Conservation (phyloP, 164 flowering plant genomes). For the Platanus orientalis region DNA sequence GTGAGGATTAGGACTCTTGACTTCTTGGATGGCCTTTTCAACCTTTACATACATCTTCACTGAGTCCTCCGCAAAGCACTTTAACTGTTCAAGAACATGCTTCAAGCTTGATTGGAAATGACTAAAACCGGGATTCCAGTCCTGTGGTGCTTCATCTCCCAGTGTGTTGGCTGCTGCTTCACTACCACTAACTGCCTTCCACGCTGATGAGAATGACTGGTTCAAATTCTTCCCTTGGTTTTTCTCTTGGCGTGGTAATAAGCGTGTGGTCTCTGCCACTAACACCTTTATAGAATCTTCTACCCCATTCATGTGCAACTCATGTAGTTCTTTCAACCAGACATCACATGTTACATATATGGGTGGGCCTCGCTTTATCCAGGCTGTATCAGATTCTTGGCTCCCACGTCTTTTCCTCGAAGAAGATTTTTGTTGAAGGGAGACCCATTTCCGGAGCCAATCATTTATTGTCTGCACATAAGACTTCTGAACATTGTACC, state of each 20-base stretch:
- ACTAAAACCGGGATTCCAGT: constrained; percentile 44
- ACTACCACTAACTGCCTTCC: constrained; percentile 20
- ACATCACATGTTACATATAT: constrained; percentile 62
- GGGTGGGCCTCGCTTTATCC: constrained; percentile 62
- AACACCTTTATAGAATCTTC: constrained; percentile 52
- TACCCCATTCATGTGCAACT: constrained; percentile 43
- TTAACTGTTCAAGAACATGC: constrained; percentile 51
- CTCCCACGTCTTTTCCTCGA: constrained; percentile 42
- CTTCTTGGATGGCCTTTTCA: constrained; percentile 33
- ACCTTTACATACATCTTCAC: constrained; percentile 54
- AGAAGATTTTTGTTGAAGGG: constrained; percentile 32
- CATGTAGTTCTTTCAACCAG: constrained; percentile 57
- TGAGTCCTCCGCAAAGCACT: constrained; percentile 52
- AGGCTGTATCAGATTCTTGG: constrained; percentile 24
- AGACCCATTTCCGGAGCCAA: constrained; percentile 79
- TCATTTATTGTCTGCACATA: constrained; percentile 59
- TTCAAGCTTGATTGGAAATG: constrained; percentile 50
- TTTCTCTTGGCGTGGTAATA: constrained; percentile 74
- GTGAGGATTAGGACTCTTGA: constrained; percentile 31
- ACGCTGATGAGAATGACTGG: constrained; percentile 14
- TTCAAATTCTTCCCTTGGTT: constrained; percentile 36
- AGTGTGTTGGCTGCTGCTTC: constrained; percentile 20
- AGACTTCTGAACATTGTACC: constrained; percentile 61
- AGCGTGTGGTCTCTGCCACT: constrained; percentile 42
- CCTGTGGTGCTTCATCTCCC: constrained; percentile 40